Percentiles rank a stretch among this genome's conserved stretches.
Conservation (phyloP, 495 filamentous ascomycete genomes). For the Xylaria cubensis region DNA sequence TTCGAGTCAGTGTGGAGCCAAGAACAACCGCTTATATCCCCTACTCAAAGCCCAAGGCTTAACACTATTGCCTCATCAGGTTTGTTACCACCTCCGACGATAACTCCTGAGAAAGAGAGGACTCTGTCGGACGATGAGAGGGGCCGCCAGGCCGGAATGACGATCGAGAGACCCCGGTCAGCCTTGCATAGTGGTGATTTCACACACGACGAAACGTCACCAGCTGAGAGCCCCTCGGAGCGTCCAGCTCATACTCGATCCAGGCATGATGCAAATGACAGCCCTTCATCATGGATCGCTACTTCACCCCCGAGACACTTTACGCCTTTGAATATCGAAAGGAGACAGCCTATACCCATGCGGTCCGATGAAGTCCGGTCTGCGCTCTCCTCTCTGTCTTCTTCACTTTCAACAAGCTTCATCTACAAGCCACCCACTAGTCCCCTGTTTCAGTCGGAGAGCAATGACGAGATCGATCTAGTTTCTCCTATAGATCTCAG, state of each 20-base stretch:
- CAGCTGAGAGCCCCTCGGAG: constrained; percentile 18
- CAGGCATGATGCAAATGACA: constrained; percentile 26
- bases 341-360: constrained; percentile 35
- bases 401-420: constrained; percentile 77
- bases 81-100: constrained; percentile 49
- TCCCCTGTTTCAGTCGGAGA: constrained; percentile 88
- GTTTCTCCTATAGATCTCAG: constrained; percentile 53
- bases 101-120: constrained; percentile 51
- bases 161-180: constrained; percentile 84
- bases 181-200: constrained; percentile 92
- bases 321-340: constrained; percentile 48
- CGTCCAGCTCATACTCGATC: constrained; percentile 20
- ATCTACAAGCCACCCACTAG: constrained; percentile 88
- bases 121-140: constrained; percentile 36
- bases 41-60: constrained; percentile 47
- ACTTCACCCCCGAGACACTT: constrained; percentile 56
- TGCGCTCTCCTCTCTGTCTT: constrained; percentile 71
- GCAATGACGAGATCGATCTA: constrained; percentile 81
- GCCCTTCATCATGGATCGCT: constrained; percentile 44
- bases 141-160: constrained; percentile 51
- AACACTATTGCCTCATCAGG: constrained; percentile 31
- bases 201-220: constrained; percentile 60
- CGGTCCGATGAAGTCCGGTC: constrained; percentile 43
- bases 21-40: constrained; percentile 31
- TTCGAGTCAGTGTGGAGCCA: constrained; percentile 49